Base-by-base conservation (phyloP, 2,329 filamentous ascomycete species). In the Trichoderma sp. region DNA sequence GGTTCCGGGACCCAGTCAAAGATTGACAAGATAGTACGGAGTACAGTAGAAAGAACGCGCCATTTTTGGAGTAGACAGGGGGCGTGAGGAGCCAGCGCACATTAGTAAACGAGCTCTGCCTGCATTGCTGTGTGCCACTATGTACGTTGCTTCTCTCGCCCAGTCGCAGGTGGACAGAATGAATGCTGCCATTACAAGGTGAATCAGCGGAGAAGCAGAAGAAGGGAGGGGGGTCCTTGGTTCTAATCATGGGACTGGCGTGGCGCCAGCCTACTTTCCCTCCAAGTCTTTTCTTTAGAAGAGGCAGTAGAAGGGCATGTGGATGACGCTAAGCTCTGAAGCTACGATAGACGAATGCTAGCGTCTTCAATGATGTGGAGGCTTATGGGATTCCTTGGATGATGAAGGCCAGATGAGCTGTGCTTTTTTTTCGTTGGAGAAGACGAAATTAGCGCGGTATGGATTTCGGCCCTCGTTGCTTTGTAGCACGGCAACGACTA, bases 1-100 rank as follows among this genome's bases (percentile, higher is more conserved):
- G 57, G 47, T 68, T 62, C 66, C 58, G 57, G 66, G 66, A 57
- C 29, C 65, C 65, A 68, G 65, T 68, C 55, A 68, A 29, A 68
- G 56, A 61, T 68, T 68, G 65, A 60, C 56, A 68, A 59, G 56
- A 53, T 59, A 31, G 5, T 35, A 35, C 33, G 14, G 6, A 31
- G 5, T 35, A 35, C 33, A 35, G 6, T 5, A 58, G 55, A 66
- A 58, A 66, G 43, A 66, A 66, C 53, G 63, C 63, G 63, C 63
- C 63, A 66, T 66, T 66, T 66, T 66, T 49, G 55, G 53, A 49
- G 53, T 56, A 27, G 47, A 31, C 60, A 63, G 33, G 60, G 60
- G 60, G 60, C 49, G 43, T 24, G 60, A 37, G 60, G 61, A 56
- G 49, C 49, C 27, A 56, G 31, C 49, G n/a, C 33, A 47, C 61